These are phyloP conservation scores for Pachysandra terminalis DNA, from an alignment of 164 flowering plant species.

Conservation along the genomic window DNA sequence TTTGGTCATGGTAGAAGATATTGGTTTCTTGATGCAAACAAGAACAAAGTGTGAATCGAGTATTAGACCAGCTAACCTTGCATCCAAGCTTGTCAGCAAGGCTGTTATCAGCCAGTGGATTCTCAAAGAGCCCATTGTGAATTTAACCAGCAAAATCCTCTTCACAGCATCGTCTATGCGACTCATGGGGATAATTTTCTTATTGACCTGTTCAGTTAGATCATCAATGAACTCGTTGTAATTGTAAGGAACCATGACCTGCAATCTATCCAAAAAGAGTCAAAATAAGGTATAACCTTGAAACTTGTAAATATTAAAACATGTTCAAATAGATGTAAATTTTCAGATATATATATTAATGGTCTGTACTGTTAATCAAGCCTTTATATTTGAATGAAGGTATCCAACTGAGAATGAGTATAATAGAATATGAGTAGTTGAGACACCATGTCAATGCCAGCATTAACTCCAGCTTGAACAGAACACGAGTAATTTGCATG, in stretches of 20 bases:
- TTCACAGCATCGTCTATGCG: constrained; percentile 30
- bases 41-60: not conserved
- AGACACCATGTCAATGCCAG: constrained; percentile 53
- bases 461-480: constrained; percentile 32
- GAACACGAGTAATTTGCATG: constrained; percentile 43
- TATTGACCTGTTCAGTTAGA: constrained; percentile 14
- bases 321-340: too few relatives aligned
- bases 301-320: too few relatives aligned
- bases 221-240: constrained; percentile 15
- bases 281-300: not conserved
- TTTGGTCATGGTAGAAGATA: not conserved
- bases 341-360: not conserved
- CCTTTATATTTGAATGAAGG: too few relatives aligned
- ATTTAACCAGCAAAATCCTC: constrained; percentile 28
- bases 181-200: constrained; percentile 22
- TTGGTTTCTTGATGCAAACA: too few relatives aligned
- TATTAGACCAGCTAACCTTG: constrained; percentile 12
- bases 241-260: constrained; percentile 29
- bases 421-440: too few relatives aligned
- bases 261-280: not conserved
- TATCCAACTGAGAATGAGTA: not conserved
- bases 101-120: constrained; percentile 25
- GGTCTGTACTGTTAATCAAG: too few relatives aligned
- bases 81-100: constrained; percentile 14
- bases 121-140: constrained; percentile 28